Evolutionary conservation across 805 yeast species (phyloP).

Genomic region (Cyberlindnera americana): DNA sequence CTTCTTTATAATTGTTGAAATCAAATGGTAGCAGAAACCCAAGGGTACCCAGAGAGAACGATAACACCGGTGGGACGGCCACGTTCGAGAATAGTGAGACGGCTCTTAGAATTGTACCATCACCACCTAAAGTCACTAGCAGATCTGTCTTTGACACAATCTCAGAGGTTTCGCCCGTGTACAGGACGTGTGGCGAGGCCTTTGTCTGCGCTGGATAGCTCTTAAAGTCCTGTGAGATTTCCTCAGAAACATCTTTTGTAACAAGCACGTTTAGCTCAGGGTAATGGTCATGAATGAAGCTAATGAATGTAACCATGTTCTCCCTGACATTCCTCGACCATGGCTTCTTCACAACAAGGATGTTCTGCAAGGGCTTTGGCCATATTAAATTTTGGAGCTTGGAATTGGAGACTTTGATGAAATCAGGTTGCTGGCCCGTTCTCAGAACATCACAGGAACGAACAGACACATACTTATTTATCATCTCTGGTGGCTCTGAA

Average conservation of each 20-base stretch:
- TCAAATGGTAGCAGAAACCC: conserved; percentile 91
- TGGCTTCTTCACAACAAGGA: conserved; percentile 82
- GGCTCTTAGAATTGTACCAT: conserved; percentile 86
- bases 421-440: conserved; percentile 43
- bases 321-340: conserved; percentile 60
- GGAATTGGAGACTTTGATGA: conserved; percentile 51
- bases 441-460: conserved; percentile 31
- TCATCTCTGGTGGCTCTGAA: conserved; percentile 29
- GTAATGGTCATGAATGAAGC: conserved; percentile 55
- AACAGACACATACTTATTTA: conserved; percentile 29
- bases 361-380: conserved; percentile 70
- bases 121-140: conserved; percentile 91
- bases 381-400: conserved; percentile 64
- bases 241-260: conserved; percentile 69
- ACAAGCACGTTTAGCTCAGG: conserved; percentile 78
- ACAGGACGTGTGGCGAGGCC: conserved; percentile 40
- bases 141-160: conserved; percentile 70
- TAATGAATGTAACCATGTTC: conserved; percentile 65
- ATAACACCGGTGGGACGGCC: conserved; percentile 81
- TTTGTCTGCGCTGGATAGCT: conserved; percentile 22
- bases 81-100: conserved; percentile 71
- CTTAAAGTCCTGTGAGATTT: conserved; percentile 39
- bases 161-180: conserved; percentile 55
- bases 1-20: conserved; percentile 53
- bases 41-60: conserved; percentile 86